Conservation (phyloP, 805 yeast genomes). For the Wickerhamomyces chaumierensis region DNA sequence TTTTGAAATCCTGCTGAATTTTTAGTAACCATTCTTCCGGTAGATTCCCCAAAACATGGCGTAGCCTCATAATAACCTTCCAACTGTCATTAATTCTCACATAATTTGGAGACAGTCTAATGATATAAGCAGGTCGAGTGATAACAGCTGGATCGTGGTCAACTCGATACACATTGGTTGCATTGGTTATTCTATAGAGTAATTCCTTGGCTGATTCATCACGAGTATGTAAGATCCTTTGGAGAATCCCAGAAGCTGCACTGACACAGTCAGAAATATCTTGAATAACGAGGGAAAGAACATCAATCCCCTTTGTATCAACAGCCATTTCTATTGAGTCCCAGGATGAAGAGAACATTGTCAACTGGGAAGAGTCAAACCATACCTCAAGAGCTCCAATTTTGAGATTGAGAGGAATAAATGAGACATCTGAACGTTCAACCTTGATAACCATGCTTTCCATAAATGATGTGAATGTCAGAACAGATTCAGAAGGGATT, state of each 20-base stretch:
- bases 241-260: background rate
- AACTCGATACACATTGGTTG: slow-evolving; percentile 40
- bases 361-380: slow-evolving; percentile 12
- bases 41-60: slow-evolving; percentile 56
- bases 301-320: slow-evolving; percentile 23
- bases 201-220: slow-evolving; percentile 16
- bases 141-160: slow-evolving; percentile 83
- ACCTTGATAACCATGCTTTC: background rate
- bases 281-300: slow-evolving; percentile 19
- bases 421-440: background rate
- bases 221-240: no score
- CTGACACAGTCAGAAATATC: slow-evolving; percentile 3
- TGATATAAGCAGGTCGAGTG: slow-evolving; percentile 78
- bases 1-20: slow-evolving; percentile 22
- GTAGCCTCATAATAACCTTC: slow-evolving; percentile 70
- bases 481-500: slow-evolving; percentile 4
- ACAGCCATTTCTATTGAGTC: slow-evolving; percentile 21
- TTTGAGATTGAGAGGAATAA: slow-evolving; percentile 1
- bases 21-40: slow-evolving; percentile 40
- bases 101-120: slow-evolving; percentile 62
- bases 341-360: slow-evolving; percentile 17
- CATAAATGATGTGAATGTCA: background rate
- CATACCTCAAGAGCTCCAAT: slow-evolving; percentile 22
- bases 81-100: slow-evolving; percentile 76
- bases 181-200: slow-evolving; percentile 31